Conservation (phyloP, 2,329 filamentous ascomycete species). For the Ceratocystis cubensis region DNA sequence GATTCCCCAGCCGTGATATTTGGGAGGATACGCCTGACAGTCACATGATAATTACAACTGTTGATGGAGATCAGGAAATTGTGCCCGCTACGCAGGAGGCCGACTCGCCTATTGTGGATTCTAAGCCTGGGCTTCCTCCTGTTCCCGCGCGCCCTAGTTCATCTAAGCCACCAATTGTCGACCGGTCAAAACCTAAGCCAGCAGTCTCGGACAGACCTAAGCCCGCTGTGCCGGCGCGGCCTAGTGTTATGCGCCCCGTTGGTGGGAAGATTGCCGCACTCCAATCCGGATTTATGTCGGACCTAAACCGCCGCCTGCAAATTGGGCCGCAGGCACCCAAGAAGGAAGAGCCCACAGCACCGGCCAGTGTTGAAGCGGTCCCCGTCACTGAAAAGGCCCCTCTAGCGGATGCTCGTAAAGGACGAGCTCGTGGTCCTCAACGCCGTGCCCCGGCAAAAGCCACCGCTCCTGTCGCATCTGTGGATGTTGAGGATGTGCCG, state of each 20-base stretch:
- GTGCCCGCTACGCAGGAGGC: neutral
- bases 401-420: conserved; percentile 79
- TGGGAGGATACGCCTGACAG: conserved; percentile 93
- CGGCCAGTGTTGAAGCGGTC: conserved; percentile 41
- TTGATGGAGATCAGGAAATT: conserved; percentile 28
- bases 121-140: conserved; percentile 2
- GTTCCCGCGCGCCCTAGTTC: conserved; percentile 28
- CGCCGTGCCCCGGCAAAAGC: conserved; percentile 53
- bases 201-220: conserved; percentile 46
- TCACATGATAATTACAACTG: conserved; percentile 63
- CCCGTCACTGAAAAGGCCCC: conserved; percentile 45
- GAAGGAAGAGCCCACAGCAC: conserved; percentile 52
- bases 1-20: conserved; percentile 79
- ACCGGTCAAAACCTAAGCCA: conserved; percentile 44
- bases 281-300: conserved; percentile 83
- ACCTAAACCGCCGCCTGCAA: conserved; percentile 79
- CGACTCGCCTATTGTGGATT: neutral
- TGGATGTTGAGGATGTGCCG: conserved; percentile 26
- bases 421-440: conserved; percentile 75
- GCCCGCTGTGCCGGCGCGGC: conserved; percentile 57
- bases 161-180: conserved; percentile 22
- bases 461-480: conserved; percentile 30
- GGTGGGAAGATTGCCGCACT: conserved; percentile 83
- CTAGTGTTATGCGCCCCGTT: conserved; percentile 43
- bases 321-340: conserved; percentile 72